These are phyloP conservation scores for Fallopia convolvulus DNA, from an alignment of 148 eudicot genomes.

Conservation along the genomic window DNA sequence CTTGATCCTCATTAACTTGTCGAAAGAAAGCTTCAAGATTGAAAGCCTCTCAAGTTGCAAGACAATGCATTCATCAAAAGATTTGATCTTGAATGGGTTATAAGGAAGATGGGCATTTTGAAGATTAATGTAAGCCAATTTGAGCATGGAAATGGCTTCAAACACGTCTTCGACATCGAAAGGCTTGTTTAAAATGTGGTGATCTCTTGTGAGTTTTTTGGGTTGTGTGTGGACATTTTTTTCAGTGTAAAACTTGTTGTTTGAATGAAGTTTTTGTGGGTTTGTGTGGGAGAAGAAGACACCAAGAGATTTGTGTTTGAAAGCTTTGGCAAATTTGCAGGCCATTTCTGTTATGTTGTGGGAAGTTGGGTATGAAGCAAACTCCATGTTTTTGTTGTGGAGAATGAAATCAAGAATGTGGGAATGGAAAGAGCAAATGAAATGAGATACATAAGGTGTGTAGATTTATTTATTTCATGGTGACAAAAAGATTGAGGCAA, in stretches of 20 bases:
- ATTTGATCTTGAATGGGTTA: constrained; percentile 31
- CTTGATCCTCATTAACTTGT: constrained; percentile 23
- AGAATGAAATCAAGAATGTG: background rate
- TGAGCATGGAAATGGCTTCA: constrained; percentile 30
- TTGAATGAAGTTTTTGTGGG: constrained; percentile 9
- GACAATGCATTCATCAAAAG: constrained; percentile 38
- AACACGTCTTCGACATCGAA: constrained; percentile 28
- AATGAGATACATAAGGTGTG: background rate
- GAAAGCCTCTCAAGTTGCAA: constrained; percentile 24
- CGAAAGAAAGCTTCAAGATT: constrained; percentile 29
- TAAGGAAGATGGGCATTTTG: constrained; percentile 54
- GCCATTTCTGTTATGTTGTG: constrained; percentile 14
- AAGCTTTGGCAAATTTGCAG: constrained; percentile 33
- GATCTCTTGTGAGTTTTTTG: constrained; percentile 3
- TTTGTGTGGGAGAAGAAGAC: constrained; percentile 22
- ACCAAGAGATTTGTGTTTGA: constrained; percentile 38
- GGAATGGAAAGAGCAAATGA: background rate
- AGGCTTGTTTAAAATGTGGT: constrained; percentile 3
- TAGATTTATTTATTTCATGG: background rate
- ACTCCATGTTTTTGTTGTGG: background rate
- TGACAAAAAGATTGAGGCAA: background rate
- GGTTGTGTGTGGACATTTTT: constrained; percentile 23
- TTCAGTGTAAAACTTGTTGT: constrained; percentile 9
- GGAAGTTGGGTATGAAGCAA: background rate
- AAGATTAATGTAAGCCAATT: constrained; percentile 41